Percentiles rank a stretch among this genome's conserved stretches.
phyloP scores from a whole-genome alignment of 306 rosid genomes.

The Acacia confusa region DNA sequence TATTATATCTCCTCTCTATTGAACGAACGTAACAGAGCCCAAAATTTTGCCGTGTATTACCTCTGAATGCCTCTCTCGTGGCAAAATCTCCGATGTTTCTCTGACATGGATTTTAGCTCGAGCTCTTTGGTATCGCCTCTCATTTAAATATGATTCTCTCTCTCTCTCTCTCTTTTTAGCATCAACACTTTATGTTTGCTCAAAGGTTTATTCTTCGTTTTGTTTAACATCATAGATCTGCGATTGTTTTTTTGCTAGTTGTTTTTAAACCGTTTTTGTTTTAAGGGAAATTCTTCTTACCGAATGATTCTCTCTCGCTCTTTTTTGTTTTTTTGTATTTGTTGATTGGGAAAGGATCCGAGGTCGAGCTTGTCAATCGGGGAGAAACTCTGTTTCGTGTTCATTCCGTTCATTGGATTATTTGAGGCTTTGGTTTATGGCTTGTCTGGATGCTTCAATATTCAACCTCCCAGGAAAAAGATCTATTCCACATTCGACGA shows the following conservation, averaged over 20 bases:
- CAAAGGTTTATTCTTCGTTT: neutral
- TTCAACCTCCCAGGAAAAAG: constrained; percentile 8
- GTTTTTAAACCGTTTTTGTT: neutral
- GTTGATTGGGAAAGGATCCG: constrained; percentile 22
- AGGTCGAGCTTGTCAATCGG: constrained; percentile 47
- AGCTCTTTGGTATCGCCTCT: constrained; percentile 31
- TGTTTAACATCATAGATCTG: neutral
- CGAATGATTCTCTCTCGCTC: neutral
- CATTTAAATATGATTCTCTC: neutral
- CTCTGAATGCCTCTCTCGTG: neutral
- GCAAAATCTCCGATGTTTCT: neutral
- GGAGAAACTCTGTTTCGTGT: constrained; percentile 45
- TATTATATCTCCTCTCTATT: neutral
- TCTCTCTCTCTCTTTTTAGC: neutral
- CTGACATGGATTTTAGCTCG: constrained; percentile 12
- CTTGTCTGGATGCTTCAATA: constrained; percentile 51
- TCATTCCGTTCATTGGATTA: constrained; percentile 46
- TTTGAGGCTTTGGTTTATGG: constrained; percentile 40
- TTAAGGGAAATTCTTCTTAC: neutral
- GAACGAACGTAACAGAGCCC: neutral
- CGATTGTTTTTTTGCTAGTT: neutral
- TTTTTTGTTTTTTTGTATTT: neutral
- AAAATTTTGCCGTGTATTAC: neutral
- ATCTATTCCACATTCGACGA: constrained; percentile 33
- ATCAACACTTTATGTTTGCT: neutral